A percentile compares a stretch with the other conserved stretches of the same genome.
Evolutionary conservation across 768 basidiomycete species (phyloP).

Genomic region (Leccinum incarnatum): DNA sequence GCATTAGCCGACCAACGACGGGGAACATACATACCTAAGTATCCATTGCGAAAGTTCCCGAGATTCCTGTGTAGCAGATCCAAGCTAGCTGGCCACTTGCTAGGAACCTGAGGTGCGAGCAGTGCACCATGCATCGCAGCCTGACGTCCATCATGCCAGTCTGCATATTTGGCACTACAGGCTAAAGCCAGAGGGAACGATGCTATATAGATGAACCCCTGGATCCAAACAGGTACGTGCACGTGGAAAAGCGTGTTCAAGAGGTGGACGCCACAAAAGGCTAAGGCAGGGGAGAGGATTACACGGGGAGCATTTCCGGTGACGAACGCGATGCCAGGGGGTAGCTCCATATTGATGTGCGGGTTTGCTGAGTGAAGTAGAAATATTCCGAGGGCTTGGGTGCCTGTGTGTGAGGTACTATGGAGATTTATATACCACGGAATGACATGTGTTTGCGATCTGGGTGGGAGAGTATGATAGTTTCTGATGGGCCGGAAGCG

Average conservation of each 20-base stretch:
- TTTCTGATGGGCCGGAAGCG: background rate
- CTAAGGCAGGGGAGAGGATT: constrained; percentile 16
- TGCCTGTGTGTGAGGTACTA: background rate
- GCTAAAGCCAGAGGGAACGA: constrained; percentile 27
- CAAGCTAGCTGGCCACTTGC: constrained; percentile 37
- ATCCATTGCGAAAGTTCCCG: constrained; percentile 25
- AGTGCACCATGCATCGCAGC: constrained; percentile 27
- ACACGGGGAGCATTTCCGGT: constrained; percentile 25
- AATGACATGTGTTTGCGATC: constrained; percentile 9
- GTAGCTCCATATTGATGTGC: constrained; percentile 25
- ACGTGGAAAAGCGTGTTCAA: constrained; percentile 5
- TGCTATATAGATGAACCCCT: constrained; percentile 13
- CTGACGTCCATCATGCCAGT: constrained; percentile 11
- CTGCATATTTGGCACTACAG: constrained; percentile 11
- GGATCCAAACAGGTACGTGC: constrained; percentile 16
- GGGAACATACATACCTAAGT: constrained; percentile 26
- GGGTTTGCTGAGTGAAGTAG: background rate
- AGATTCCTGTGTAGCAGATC: constrained; percentile 28
- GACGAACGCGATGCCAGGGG: constrained; percentile 34
- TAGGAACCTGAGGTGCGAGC: constrained; percentile 33
- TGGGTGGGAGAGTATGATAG: background rate
- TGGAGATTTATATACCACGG: constrained; percentile 5
- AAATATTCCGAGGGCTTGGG: background rate
- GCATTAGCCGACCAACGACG: background rate
- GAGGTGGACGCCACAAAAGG: constrained; percentile 14